These are phyloP conservation scores for Lagenidium giganteum DNA, from an alignment of 352 stramenopile species.

Conservation along the genomic window DNA sequence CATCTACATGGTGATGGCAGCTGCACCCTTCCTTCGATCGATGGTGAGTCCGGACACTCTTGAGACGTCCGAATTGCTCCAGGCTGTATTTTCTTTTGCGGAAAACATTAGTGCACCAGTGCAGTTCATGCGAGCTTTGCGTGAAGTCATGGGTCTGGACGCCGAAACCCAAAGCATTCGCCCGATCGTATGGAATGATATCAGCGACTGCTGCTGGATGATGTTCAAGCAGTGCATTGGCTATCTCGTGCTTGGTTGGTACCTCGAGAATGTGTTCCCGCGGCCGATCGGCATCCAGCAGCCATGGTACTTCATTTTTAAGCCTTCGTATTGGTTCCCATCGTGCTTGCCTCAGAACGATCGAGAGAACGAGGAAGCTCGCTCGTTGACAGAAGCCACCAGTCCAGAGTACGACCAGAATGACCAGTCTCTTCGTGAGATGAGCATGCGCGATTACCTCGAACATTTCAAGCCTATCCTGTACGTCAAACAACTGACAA, in stretches of 20 bases:
- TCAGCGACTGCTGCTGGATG: slow-evolving; percentile 37
- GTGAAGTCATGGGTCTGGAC: slow-evolving; percentile 47
- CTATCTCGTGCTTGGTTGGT: slow-evolving; percentile 90
- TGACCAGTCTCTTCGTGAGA: slow-evolving; percentile 42
- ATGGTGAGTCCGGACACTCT: slow-evolving; percentile 46
- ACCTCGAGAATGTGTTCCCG: slow-evolving; percentile 92
- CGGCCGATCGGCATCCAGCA: slow-evolving; percentile 86
- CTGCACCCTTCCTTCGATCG: slow-evolving; percentile 43
- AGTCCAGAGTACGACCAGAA: slow-evolving; percentile 1
- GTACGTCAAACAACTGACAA: slow-evolving; percentile 50
- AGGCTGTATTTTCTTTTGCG: slow-evolving; percentile 28
- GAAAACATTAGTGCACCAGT: slow-evolving; percentile 58
- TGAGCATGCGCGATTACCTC: slow-evolving; percentile 49
- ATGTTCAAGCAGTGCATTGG: slow-evolving; percentile 82
- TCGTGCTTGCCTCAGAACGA: too few relatives aligned
- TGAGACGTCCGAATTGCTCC: slow-evolving; percentile 22
- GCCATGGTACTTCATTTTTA: slow-evolving; percentile 92
- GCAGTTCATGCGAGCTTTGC: slow-evolving; percentile 64
- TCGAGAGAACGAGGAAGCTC: slow-evolving; percentile 4
- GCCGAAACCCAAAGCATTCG: slow-evolving; percentile 25
- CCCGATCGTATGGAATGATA: slow-evolving; percentile 37
- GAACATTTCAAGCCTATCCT: slow-evolving; percentile 49
- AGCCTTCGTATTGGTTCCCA: slow-evolving; percentile 78
- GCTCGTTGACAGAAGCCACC: slow-evolving; percentile 7
- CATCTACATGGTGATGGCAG: slow-evolving; percentile 55